Base-by-base conservation (phyloP, 2,329 filamentous ascomycete species). In the Cadophora gregata region DNA sequence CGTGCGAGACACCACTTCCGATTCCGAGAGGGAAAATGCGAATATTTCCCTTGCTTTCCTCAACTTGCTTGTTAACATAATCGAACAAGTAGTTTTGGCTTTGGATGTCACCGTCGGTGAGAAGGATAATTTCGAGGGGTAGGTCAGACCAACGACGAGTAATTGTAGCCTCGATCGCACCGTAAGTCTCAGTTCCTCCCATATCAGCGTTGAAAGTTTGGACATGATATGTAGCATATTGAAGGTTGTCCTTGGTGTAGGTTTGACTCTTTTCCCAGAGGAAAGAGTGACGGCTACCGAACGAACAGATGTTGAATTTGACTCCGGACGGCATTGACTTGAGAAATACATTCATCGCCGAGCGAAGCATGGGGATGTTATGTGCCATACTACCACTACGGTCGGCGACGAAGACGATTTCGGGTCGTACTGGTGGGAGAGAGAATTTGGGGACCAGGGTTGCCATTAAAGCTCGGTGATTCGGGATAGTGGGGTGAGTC, bases 391-490 rank as follows among this genome's bases (percentile, higher is more conserved):
- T 91, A 0, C 89, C 90, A 64, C 88, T 91, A 61, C 90, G 84
- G 75, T 93, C 91, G 64, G 88, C 90, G 4, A 93, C 79, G 70
- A 93, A 93, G 21, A 93, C 85, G 25, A 93, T 83, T 74, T 93
- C 90, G 3, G 82, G 81, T 63, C 76, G 78, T 9, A 83, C 80
- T 0, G 82, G 75, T 0, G 86, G 85, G 0, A 92, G 79, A n/a
- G 81, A 81, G 77, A 92, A 92, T 68, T 87, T 88, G 1, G 90
- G 90, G 0, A 93, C 88, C 0, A 93, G 79, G 0, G 90, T 91
- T 0, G 85, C 80, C 89, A 93, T 92, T 66, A 93, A 75, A 0
- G 90, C 89, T 3, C 86, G 83, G 59, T 91, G 88, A 63, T 86
- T 81, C 0, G 84, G 80, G 2, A 91, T 81, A 0, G 79, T 84